Conservation (phyloP, 1,139 yeast species). For the Hansenula lynferdii region DNA sequence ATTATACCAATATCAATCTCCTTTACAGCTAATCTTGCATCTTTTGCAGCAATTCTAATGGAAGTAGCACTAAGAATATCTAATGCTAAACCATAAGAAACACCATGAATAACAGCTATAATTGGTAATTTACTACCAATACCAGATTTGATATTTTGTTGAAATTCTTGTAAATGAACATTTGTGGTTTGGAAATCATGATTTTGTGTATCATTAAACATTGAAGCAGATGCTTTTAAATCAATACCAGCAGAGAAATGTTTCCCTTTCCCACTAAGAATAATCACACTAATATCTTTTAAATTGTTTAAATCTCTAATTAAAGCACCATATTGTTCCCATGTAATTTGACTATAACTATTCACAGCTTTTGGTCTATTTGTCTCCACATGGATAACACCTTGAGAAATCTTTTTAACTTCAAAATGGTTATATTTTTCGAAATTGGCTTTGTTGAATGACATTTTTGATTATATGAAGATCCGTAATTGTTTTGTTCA, state of each 20-base stretch:
- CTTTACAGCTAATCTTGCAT: slow-evolving; percentile 53
- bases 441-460: background rate
- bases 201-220: background rate
- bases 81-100: slow-evolving; percentile 57
- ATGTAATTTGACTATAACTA: slow-evolving; percentile 49
- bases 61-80: slow-evolving; percentile 60
- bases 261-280: slow-evolving; percentile 52
- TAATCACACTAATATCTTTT: slow-evolving; percentile 43
- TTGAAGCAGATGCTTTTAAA: slow-evolving; percentile 27
- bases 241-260: slow-evolving; percentile 69
- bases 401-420: slow-evolving; percentile 39
- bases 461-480: background rate
- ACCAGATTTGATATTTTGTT: slow-evolving; percentile 47
- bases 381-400: slow-evolving; percentile 55
- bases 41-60: slow-evolving; percentile 53
- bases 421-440: slow-evolving; percentile 27
- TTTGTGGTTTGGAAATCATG: background rate
- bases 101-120: slow-evolving; percentile 41
- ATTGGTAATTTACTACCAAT: slow-evolving; percentile 32
- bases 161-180: slow-evolving; percentile 45
- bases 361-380: slow-evolving; percentile 62
- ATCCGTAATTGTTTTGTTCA: background rate
- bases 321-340: slow-evolving; percentile 52
- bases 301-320: slow-evolving; percentile 43
- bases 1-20: slow-evolving; percentile 74